These are phyloP conservation scores for Macrophomina phaseolina DNA, from an alignment of 2,329 filamentous ascomycete genomes.

Conservation along the genomic window DNA sequence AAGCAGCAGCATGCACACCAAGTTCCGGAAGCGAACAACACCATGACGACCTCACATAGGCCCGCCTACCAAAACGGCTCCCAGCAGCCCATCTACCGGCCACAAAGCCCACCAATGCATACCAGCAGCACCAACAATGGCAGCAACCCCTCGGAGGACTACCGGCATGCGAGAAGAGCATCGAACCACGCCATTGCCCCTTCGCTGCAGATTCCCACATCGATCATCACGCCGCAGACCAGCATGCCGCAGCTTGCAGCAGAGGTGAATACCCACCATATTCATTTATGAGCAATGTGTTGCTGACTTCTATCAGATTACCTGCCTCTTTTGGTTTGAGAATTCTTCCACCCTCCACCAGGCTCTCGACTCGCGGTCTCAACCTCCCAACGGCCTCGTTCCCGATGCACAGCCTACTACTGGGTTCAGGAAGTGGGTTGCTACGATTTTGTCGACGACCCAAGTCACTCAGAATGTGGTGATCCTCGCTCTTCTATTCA, in stretches of 20 bases:
- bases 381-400: constrained; percentile 61
- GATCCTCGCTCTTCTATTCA: constrained; percentile 85
- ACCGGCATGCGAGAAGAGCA: constrained; percentile 3
- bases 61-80: constrained; percentile 16
- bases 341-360: constrained; percentile 77
- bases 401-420: constrained; percentile 76
- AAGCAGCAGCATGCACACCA: constrained; percentile 29
- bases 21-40: constrained; percentile 29
- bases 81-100: constrained; percentile 5
- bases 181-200: constrained; percentile 30
- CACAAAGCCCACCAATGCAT: constrained; percentile 7
- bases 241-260: constrained; percentile 48
- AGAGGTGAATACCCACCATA: constrained; percentile 36
- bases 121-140: neutral
- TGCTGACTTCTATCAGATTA: constrained; percentile 65
- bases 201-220: constrained; percentile 40
- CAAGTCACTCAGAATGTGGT: constrained; percentile 97
- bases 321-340: constrained; percentile 98
- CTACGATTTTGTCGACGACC: constrained; percentile 87
- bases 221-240: constrained; percentile 46
- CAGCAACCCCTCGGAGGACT: constrained; percentile 15
- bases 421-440: constrained; percentile 92
- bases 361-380: constrained; percentile 66
- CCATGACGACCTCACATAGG: constrained; percentile 6
- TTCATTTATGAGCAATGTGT: constrained; percentile 13